A percentile compares a stretch with the other conserved stretches of the same genome.
These are phyloP conservation scores for Puccinellia tenuiflora DNA, from an alignment of 176 grass and related monocot genomes.

Conservation along the genomic window DNA sequence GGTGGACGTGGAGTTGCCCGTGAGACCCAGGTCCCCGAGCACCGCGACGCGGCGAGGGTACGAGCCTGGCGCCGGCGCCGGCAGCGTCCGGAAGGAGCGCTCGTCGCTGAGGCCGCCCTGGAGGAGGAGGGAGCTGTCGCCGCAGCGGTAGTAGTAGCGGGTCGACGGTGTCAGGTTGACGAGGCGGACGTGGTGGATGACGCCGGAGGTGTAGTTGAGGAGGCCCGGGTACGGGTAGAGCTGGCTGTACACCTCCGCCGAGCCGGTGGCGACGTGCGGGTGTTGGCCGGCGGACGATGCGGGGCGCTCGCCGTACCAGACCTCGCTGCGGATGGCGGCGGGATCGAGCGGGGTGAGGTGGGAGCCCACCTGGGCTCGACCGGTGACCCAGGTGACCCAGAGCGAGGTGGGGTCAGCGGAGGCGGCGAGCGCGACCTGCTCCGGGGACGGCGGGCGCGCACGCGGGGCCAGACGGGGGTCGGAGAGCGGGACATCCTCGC, in stretches of 20 bases:
- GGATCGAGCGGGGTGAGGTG: slow-evolving; percentile 51
- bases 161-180: slow-evolving; percentile 39
- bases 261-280: slow-evolving; percentile 33
- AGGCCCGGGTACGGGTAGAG: slow-evolving; percentile 78
- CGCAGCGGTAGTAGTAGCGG: slow-evolving; percentile 82
- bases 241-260: slow-evolving; percentile 78
- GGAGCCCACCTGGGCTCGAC: not conserved
- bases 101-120: slow-evolving; percentile 46
- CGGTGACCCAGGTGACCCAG: slow-evolving; percentile 90
- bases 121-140: slow-evolving; percentile 46
- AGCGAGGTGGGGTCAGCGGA: slow-evolving; percentile 47
- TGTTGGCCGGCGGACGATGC: not conserved
- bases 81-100: slow-evolving; percentile 62
- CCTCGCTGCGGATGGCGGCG: slow-evolving; percentile 46
- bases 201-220: slow-evolving; percentile 81
- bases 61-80: not conserved
- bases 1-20: slow-evolving; percentile 80
- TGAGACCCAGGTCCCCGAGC: slow-evolving; percentile 84
- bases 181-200: slow-evolving; percentile 80
- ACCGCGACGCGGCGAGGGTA: slow-evolving; percentile 66
- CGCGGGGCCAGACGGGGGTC: slow-evolving; percentile 47
- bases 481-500: slow-evolving; percentile 63
- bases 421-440: slow-evolving; percentile 77
- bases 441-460: slow-evolving; percentile 47
- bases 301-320: slow-evolving; percentile 53